Evolutionary conservation across 2,329 filamentous ascomycete genomes (phyloP).

Genomic region (Fusarium tjaetaba): DNA sequence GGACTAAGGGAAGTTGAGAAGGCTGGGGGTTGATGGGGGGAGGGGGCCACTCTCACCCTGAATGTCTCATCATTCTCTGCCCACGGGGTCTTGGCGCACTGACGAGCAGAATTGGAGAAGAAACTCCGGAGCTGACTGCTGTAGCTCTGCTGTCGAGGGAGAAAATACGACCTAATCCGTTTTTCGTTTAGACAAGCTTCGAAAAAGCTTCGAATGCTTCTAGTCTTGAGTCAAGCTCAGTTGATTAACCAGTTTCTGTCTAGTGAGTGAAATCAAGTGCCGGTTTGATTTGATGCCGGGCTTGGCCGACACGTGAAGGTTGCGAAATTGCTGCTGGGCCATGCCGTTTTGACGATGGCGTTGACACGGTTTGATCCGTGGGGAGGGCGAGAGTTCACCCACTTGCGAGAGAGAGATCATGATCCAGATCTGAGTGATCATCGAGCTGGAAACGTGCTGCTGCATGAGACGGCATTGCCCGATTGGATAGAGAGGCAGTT

Average conservation of each 20-base stretch:
- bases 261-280: neutral
- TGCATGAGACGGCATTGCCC: neutral
- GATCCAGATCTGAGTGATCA: neutral
- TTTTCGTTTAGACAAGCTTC: neutral
- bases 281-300: neutral
- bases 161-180: neutral
- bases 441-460: neutral
- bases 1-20: too few relatives aligned
- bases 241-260: neutral
- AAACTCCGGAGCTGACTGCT: neutral
- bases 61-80: neutral
- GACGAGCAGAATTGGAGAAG: neutral
- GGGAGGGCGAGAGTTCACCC: neutral
- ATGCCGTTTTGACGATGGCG: constrained; percentile 1
- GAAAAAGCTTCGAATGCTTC: constrained; percentile 8
- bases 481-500: neutral
- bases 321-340: neutral
- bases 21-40: neutral
- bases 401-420: neutral
- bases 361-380: neutral
- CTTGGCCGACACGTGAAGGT: constrained; percentile 21
- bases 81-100: neutral
- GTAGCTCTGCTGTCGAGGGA: neutral
- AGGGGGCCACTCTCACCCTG: neutral
- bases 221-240: neutral